These are phyloP conservation scores for Tylopilus rubrobrunneus DNA, from an alignment of 768 basidiomycete species.

Conservation along the genomic window DNA sequence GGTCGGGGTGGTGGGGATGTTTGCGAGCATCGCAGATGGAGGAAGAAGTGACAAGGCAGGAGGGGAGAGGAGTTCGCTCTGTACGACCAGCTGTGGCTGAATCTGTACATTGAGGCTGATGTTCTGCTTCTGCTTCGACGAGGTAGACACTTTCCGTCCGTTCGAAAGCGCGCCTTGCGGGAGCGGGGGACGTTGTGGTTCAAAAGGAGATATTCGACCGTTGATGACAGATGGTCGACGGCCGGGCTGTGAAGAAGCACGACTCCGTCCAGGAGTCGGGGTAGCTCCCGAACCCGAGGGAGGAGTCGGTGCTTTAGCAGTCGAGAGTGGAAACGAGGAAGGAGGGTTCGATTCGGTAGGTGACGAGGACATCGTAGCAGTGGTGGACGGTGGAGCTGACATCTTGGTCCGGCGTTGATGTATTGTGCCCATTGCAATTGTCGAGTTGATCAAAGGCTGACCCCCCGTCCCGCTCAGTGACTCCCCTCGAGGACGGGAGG, in stretches of 20 bases:
- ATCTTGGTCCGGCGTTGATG: slow-evolving; percentile 63
- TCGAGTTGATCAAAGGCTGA: slow-evolving; percentile 52
- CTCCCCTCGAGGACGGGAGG: slow-evolving; percentile 52
- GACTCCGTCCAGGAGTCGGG: slow-evolving; percentile 44
- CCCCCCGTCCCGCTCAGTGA: slow-evolving; percentile 39
- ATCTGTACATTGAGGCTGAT: slow-evolving; percentile 40
- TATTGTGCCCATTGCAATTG: slow-evolving; percentile 62
- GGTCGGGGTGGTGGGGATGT: slow-evolving; percentile 67
- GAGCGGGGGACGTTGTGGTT: slow-evolving; percentile 48
- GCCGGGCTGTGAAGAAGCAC: slow-evolving; percentile 77
- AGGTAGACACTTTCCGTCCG: slow-evolving; percentile 58
- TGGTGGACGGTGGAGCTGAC: slow-evolving; percentile 52
- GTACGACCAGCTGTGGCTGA: slow-evolving; percentile 47
- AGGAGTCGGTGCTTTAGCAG: slow-evolving; percentile 33
- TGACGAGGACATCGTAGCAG: slow-evolving; percentile 22
- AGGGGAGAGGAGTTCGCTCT: slow-evolving; percentile 48
- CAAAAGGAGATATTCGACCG: slow-evolving; percentile 50
- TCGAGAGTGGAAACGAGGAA: slow-evolving; percentile 31
- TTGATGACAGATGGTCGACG: slow-evolving; percentile 58
- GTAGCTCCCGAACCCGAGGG: slow-evolving; percentile 37
- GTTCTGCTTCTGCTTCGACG: slow-evolving; percentile 54
- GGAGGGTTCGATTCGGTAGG: slow-evolving; percentile 38
- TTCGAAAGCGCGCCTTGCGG: slow-evolving; percentile 41
- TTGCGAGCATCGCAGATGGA: slow-evolving; percentile 44
- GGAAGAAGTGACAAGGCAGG: slow-evolving; percentile 39